Base-by-base conservation (phyloP, 106 monocot genomes). In the Allium sativum region DNA sequence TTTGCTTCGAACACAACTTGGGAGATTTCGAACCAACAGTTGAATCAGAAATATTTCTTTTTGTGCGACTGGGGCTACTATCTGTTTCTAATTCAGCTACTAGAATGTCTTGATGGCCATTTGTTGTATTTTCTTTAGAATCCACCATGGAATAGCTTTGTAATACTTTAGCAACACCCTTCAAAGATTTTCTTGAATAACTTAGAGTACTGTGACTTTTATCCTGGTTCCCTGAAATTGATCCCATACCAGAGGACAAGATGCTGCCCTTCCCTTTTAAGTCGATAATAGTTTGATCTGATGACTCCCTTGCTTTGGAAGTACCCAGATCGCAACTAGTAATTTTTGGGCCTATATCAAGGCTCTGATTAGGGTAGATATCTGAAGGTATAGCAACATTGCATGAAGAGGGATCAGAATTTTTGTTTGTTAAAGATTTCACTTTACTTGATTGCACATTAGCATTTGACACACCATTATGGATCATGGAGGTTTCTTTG, bases 121-220 rank as follows among this genome's bases (percentile, higher is more conserved):
- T 62, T 7, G 20, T 46, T 46, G 13, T 62, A 48, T 44, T 48
- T 62, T 62, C 62, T 16, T 46, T 62, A 7, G 48, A 62, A 20
- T 47, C 21, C 10, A 11, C 13, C 7, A 1, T 62, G 21, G 6
- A 62, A 55, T 45, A 56, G 17, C 31, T 40, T 40, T 53, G 48
- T 48, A 47, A 21, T 13, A 47, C 47, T 47, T 18, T 41, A 58
- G 69, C 61, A 58, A 59, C 59, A 58, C 56, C 55, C 41, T 69
- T 66, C 41, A 22, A 18, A 45, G 10, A 52, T 62, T 68, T 83
- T 48, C 72, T 73, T 14, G 70, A 64, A 64, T 77, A 77, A 57
- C 43, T 77, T 64, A 56, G 13, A 42, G 18, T 48, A 42, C 61
- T 68, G 9, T 50, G 57, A 21, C 72, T 75, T 65, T 56, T 48